These are phyloP conservation scores for Trametes coccinea DNA, from an alignment of 768 basidiomycete genomes.

Conservation along the genomic window DNA sequence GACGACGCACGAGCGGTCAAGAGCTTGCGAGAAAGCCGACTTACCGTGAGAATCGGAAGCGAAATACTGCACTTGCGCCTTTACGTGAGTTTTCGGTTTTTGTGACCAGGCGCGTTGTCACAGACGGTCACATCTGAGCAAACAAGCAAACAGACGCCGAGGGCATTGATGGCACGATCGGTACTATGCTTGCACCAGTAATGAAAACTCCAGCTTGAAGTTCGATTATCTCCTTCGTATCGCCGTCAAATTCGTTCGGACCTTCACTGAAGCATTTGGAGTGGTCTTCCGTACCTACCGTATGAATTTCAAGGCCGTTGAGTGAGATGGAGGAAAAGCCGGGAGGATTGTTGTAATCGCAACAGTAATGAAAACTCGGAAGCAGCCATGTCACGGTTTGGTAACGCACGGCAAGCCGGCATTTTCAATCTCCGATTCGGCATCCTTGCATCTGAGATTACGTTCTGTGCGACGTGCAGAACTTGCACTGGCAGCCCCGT, in stretches of 20 bases:
- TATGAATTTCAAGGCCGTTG: too few species aligned
- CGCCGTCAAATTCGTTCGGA: too few species aligned
- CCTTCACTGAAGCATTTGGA: too few species aligned
- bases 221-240: too few species aligned
- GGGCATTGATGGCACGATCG: slow-evolving; percentile 10
- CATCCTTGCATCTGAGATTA: not conserved
- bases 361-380: too few species aligned
- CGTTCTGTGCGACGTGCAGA: too few species aligned
- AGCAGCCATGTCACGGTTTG: not conserved
- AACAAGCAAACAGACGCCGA: slow-evolving; percentile 15
- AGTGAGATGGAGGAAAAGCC: too few species aligned
- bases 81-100: not conserved
- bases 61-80: not conserved
- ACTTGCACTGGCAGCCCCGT: too few species aligned
- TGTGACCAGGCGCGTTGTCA: slow-evolving; percentile 1
- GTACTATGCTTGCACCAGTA: not conserved
- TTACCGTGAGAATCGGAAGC: not conserved
- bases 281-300: too few species aligned
- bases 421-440: not conserved
- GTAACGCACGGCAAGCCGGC: not conserved
- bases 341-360: too few species aligned
- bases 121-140: not conserved
- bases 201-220: too few species aligned
- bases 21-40: not conserved
- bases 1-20: not conserved